phyloP scores from a whole-genome alignment of 2,329 filamentous ascomycete species.

The Diplodia corticola region DNA sequence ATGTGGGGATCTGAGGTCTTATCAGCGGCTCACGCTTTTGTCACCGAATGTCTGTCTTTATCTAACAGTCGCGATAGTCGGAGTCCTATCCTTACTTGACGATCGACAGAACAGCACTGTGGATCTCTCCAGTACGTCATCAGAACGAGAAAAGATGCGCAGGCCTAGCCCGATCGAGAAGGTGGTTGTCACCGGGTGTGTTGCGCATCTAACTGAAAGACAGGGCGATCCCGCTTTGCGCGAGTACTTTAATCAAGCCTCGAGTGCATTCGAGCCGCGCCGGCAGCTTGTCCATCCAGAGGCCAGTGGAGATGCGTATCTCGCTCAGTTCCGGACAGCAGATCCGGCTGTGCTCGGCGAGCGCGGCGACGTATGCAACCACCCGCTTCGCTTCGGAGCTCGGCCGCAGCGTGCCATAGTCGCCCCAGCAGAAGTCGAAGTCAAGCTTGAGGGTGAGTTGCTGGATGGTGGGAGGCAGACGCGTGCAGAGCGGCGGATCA shows the following conservation, averaged over 20 bases:
- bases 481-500: background rate
- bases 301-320: background rate
- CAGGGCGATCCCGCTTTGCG: background rate
- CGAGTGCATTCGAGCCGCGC: background rate
- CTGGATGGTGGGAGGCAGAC: background rate
- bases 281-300: background rate
- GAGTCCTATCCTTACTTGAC: too few species aligned
- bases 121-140: background rate
- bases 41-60: background rate
- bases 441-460: background rate
- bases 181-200: background rate
- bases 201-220: background rate
- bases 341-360: background rate
- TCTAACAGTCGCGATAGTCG: background rate
- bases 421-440: background rate
- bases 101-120: background rate
- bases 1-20: constrained; percentile 3
- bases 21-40: background rate
- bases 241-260: background rate
- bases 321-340: background rate
- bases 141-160: background rate
- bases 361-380: background rate
- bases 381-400: background rate
- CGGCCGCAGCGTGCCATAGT: background rate
- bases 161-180: background rate